Evolutionary conservation across 352 stramenopile species (phyloP), one percentile per base, ranked within the genome.

Genomic region (Hyaloperonospora brassicae): DNA sequence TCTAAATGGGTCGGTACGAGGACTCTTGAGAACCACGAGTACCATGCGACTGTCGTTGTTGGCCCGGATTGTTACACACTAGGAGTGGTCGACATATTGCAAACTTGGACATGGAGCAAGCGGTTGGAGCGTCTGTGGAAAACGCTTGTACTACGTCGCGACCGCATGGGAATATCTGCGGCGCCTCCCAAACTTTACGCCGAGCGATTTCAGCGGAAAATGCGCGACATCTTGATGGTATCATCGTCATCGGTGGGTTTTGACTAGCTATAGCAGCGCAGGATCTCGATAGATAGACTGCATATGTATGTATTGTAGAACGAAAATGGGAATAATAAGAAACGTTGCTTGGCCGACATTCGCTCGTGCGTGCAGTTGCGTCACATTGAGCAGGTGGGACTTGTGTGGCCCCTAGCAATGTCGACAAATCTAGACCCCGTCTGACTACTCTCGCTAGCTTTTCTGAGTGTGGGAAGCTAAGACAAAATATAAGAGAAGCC

Each of bases 41-140:
- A 87, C 43, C 75, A 86, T 40, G 81, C 79, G 14, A 84, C 59
- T 30, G 77, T 81, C 31, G 82, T 96, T 0, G 68, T 93, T 44
- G 85, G 83, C 0, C 85, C 86, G 0, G 82, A 93, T 50, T 89
- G 86, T 47, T 96, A 95, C 56, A 95, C 87, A 25, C 62, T 96
- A 34, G 86, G 86, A 34, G 64, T 96, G 23, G 84, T 96, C n/a
- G 86, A 96, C 57, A 95, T 96, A 59, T 64, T 96, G 24, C 86
- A 96, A 60, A 89, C 80, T 23, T 96, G 83, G 84, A 95, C 85
- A 34, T 88, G 72, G 66, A 38, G 66, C 10, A 96, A 96, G 58
- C 73, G 77, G 0, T 46, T 93, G 14, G 86, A 96, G 57, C 73
- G 83, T 41, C 55, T 90, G 36, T 93, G 84, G 76, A 96, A 96